Conservation (phyloP, 176 grass and related monocot species). For the Raddia distichophylla region DNA sequence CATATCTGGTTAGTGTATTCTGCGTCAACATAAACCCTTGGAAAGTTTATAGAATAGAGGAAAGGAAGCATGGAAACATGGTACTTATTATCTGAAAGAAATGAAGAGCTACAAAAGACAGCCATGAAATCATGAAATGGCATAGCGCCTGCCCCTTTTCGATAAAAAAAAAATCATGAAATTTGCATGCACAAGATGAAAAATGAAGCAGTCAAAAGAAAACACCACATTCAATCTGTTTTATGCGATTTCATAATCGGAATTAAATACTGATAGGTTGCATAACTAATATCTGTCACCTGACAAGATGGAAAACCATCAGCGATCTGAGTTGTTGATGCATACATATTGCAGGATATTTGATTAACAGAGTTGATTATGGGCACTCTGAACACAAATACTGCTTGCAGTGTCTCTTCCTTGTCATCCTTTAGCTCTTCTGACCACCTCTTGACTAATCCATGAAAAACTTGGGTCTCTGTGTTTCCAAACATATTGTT, state of each 20-base stretch:
- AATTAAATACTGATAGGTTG: constrained; percentile 13
- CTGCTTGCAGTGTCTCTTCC: constrained; percentile 66
- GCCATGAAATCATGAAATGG: constrained; percentile 13
- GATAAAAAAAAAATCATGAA: background rate
- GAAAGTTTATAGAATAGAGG: constrained; percentile 14
- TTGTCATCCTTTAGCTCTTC: constrained; percentile 81
- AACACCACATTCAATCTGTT: constrained; percentile 3
- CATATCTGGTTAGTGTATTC: constrained; percentile 66
- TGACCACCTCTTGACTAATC: constrained; percentile 87
- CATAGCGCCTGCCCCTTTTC: too few species aligned
- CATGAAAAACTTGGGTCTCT: constrained; percentile 70
- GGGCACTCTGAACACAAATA: constrained; percentile 73
- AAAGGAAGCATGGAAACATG: background rate
- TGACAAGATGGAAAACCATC: constrained; percentile 79
- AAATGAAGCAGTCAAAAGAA: constrained; percentile 25
- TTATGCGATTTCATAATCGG: background rate
- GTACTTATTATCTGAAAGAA: constrained; percentile 20
- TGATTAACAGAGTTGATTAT: constrained; percentile 62
- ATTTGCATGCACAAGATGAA: constrained; percentile 32
- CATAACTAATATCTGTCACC: constrained; percentile 51
- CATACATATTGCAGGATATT: constrained; percentile 75
- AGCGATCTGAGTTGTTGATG: constrained; percentile 61
- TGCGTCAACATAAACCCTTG: constrained; percentile 35
- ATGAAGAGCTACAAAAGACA: background rate
- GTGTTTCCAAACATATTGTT: constrained; percentile 33